These are phyloP conservation scores for Rhodotorula sp. DNA, from an alignment of 1,284 basidiomycete genomes.

Conservation along the genomic window DNA sequence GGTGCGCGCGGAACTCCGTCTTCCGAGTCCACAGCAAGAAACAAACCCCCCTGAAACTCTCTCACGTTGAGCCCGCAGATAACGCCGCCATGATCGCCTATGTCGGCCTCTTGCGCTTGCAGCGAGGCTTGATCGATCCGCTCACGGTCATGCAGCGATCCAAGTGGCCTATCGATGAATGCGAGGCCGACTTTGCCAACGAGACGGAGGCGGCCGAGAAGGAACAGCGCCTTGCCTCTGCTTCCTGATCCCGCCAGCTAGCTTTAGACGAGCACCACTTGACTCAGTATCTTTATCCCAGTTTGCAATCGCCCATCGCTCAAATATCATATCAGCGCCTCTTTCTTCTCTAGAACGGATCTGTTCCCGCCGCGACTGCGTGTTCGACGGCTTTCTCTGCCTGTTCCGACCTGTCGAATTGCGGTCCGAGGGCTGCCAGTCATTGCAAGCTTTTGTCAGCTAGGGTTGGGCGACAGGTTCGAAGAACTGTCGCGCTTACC, in stretches of 20 bases:
- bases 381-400: conserved; percentile 1
- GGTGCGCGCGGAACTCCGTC: conserved; percentile 56
- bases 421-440: conserved; percentile 7
- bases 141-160: conserved; percentile 54
- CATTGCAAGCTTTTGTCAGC: not conserved
- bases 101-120: conserved; percentile 78
- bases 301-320: too few species aligned
- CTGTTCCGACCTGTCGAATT: not conserved
- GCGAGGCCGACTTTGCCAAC: conserved; percentile 32
- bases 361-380: not conserved
- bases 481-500: not conserved
- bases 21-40: not conserved
- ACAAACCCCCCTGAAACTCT: not conserved
- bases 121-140: conserved; percentile 58
- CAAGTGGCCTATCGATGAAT: conserved; percentile 71
- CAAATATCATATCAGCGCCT: too few species aligned
- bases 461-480: not conserved
- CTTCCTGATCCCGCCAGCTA: too few species aligned
- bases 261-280: too few species aligned
- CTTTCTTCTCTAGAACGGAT: conserved; percentile 8
- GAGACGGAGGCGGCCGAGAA: too few species aligned
- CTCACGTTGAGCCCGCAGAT: conserved; percentile 57
- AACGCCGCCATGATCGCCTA: conserved; percentile 95
- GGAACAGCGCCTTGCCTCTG: too few species aligned
- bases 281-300: too few species aligned